Evolutionary conservation across 2,329 filamentous ascomycete genomes (phyloP).

Genomic region (Trichothecium sympodiale): DNA sequence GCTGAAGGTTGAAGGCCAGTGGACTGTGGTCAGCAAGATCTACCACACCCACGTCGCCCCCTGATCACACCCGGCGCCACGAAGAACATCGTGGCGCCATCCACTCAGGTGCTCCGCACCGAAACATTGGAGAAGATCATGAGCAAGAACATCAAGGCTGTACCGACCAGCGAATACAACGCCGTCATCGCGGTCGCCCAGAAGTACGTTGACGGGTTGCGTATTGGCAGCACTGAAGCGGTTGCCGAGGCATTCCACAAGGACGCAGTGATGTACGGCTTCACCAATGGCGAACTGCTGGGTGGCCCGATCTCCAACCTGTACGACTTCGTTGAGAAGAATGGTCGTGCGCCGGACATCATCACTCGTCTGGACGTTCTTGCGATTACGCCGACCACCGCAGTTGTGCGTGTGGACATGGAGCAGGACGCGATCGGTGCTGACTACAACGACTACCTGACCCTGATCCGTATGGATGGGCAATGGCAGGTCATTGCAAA

Average conservation of each 20-base stretch:
- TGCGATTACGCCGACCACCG: conserved; percentile 8
- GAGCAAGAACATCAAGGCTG: neutral
- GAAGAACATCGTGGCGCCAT: too few species aligned
- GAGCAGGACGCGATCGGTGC: conserved; percentile 4
- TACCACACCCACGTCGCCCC: too few species aligned
- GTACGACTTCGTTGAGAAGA: conserved; percentile 1
- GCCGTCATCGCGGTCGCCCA: conserved; percentile 4
- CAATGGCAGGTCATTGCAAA: too few species aligned
- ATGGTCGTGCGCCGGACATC: conserved; percentile 3
- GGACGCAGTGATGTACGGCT: conserved; percentile 8
- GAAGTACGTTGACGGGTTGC: conserved; percentile 6
- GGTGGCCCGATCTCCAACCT: conserved; percentile 2
- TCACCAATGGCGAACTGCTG: conserved; percentile 1
- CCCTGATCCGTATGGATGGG: too few species aligned
- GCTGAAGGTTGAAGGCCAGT: too few species aligned
- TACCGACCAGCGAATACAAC: conserved; percentile 6
- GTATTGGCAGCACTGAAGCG: neutral
- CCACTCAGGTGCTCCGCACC: too few species aligned
- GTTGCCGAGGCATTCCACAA: conserved; percentile 7
- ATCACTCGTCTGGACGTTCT: conserved; percentile 8
- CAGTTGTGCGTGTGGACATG: conserved; percentile 9
- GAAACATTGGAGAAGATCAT: neutral
- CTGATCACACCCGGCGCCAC: too few species aligned
- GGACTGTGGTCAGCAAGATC: too few species aligned
- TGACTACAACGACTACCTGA: conserved; percentile 8